These are phyloP conservation scores for Prosopis cineraria DNA, from an alignment of 306 rosid genomes.

Conservation along the genomic window DNA sequence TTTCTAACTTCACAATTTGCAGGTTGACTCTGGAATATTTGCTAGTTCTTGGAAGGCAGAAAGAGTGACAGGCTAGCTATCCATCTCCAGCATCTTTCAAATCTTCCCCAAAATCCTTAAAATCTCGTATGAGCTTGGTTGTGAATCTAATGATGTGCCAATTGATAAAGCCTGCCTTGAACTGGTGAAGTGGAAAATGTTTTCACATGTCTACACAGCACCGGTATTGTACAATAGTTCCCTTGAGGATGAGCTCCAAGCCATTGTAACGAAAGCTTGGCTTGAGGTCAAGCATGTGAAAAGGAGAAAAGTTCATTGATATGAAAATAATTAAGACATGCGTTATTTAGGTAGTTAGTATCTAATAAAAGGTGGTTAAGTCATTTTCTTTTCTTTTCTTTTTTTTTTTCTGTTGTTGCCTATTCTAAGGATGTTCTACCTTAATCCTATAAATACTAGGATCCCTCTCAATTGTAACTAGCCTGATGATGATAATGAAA, in stretches of 20 bases:
- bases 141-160: constrained; percentile 40
- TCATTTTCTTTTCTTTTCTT: too few species aligned
- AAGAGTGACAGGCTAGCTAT: constrained; percentile 59
- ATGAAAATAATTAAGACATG: too few species aligned
- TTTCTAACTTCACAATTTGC: constrained; percentile 31
- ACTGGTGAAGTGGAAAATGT: constrained; percentile 65
- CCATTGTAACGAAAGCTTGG: constrained; percentile 68
- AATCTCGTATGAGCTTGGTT: constrained; percentile 39
- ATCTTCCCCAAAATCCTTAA: constrained; percentile 49
- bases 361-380: too few species aligned
- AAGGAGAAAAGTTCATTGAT: constrained; percentile 57
- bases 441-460: too few species aligned
- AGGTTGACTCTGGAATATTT: constrained; percentile 66
- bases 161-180: constrained; percentile 51
- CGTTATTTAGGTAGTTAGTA: too few species aligned
- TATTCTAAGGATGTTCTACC: too few species aligned
- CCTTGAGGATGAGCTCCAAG: constrained; percentile 41
- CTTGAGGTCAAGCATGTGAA: constrained; percentile 53
- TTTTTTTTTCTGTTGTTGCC: too few species aligned
- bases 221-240: constrained; percentile 52
- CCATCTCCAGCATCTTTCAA: constrained; percentile 76
- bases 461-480: too few species aligned
- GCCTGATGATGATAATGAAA: too few species aligned
- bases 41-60: constrained; percentile 68
- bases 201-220: constrained; percentile 65